Base-by-base conservation (phyloP, 805 yeast genomes). In the Kazachstania taianensis region DNA sequence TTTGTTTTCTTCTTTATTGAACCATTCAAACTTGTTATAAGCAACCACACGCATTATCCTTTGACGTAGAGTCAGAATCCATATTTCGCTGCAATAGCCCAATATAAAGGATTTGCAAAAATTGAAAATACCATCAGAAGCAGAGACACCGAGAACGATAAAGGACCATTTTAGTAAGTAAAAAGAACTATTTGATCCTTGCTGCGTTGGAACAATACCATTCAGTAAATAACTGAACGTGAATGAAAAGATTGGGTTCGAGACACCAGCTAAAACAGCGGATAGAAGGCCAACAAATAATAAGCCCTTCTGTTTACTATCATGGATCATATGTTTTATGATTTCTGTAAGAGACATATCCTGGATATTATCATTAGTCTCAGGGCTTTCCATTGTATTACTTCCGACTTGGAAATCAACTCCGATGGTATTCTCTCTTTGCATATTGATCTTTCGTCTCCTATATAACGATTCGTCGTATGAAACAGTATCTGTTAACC, bases 241-340 rank as follows among this genome's bases (percentile, higher is more conserved):
- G 51, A 59, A 86, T 0, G 96, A 81, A 43, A 92, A 85, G 0
- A 82, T 59, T 0, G 97, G 96, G 40, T 75, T 78, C 1, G 73
- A 56, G 1, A 69, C 69, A 8, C 94, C 87, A 40, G 78, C 74
- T 1, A 71, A 32, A 0, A 77, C 42, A 0, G 86, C 65, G 5
- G 69, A 44, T 0, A 69, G 0, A 1, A 81, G 37, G 0, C 96
- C 96, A 1, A 69, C 1, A 1, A 53, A 9, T 1, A 75, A 46
- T 3, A 57, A 40, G 4, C 30, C 17, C 30, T 53, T 62, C 7
- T 54, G 1, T 52, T 53, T 6, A 24, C 41, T 6, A 48, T 39
- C 66, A 62, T 55, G 14, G 6, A 49, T 35, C 66, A 41, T 39
- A 14, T 43, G 48, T 26, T 38, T 46, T 23, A 61, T 49, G 4